These are phyloP conservation scores for Lodderomyces pseudojiufengensis DNA, from an alignment of 1,139 yeast genomes.

Conservation along the genomic window DNA sequence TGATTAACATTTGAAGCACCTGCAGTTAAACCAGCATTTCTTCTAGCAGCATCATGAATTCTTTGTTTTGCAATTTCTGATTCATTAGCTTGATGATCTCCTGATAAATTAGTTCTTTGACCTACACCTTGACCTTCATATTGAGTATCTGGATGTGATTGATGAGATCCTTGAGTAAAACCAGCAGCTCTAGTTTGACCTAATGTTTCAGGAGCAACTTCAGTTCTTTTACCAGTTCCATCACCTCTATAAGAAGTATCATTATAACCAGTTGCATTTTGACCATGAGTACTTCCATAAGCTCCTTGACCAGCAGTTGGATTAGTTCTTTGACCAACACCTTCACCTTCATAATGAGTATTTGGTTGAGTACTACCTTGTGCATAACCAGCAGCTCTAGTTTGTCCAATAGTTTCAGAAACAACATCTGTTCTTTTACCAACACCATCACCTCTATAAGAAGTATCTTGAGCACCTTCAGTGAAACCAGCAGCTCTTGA, in stretches of 20 bases:
- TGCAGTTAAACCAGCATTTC: constrained; percentile 9
- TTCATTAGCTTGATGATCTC: constrained; percentile 6
- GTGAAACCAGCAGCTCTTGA: constrained; percentile 15
- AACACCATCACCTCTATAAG: constrained; percentile 7
- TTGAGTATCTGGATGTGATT: background rate
- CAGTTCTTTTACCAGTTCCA: constrained; percentile 3
- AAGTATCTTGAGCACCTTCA: constrained; percentile 8
- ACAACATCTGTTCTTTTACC: constrained; percentile 3
- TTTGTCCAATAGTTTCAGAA: constrained; percentile 1
- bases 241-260: constrained; percentile 8
- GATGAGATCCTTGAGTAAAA: constrained; percentile 9
- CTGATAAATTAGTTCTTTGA: constrained; percentile 4
- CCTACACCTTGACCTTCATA: constrained; percentile 6
- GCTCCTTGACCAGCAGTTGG: constrained; percentile 3
- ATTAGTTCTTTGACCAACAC: constrained; percentile 6
- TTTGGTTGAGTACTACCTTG: no score
- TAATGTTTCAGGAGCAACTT: constrained; percentile 8
- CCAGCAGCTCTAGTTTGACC: constrained; percentile 15
- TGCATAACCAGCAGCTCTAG: background rate
- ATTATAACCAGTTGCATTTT: background rate
- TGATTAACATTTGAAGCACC: constrained; percentile 13
- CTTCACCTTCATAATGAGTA: constrained; percentile 3
- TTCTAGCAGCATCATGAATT: constrained; percentile 13
- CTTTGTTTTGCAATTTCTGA: constrained; percentile 12
- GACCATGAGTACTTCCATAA: constrained; percentile 4